Conservation (phyloP, 495 filamentous ascomycete genomes). For the Lasiosphaeria ovina region DNA sequence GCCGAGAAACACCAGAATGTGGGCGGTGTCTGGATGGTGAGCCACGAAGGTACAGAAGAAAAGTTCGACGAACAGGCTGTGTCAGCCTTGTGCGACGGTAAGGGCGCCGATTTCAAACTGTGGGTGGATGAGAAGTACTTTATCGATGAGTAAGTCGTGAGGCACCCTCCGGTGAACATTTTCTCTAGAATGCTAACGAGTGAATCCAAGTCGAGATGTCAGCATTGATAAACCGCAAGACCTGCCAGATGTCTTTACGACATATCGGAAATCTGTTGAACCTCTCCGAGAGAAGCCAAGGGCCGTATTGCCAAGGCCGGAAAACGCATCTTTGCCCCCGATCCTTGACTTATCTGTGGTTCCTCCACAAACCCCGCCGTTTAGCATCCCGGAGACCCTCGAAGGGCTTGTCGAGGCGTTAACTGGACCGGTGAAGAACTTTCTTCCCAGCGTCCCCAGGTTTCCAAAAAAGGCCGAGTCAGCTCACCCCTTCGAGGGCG, state of each 20-base stretch:
- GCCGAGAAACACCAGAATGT: constrained; percentile 43
- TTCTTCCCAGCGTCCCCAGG: constrained; percentile 36
- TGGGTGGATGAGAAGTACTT: constrained; percentile 73
- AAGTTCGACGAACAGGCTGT: constrained; percentile 57
- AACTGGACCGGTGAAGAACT: constrained; percentile 47
- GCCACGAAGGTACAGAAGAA: constrained; percentile 64
- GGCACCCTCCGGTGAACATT: constrained; percentile 1
- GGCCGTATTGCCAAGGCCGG: constrained; percentile 42
- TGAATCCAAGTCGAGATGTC: constrained; percentile 51
- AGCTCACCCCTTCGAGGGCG: constrained; percentile 66
- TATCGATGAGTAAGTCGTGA: constrained; percentile 61
- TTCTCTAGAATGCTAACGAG: background rate
- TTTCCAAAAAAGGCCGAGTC: constrained; percentile 49
- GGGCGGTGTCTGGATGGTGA: constrained; percentile 65
- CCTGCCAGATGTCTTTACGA: constrained; percentile 66
- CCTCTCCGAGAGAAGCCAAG: constrained; percentile 61
- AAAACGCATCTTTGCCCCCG: constrained; percentile 47
- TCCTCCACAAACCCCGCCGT: constrained; percentile 56
- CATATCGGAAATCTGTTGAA: constrained; percentile 63
- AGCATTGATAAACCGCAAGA: constrained; percentile 46
- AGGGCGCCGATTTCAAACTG: constrained; percentile 54
- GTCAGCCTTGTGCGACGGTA: constrained; percentile 41
- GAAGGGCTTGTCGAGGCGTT: constrained; percentile 51
- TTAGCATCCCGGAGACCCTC: constrained; percentile 54
- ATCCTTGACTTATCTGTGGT: constrained; percentile 45